Percentiles rank a stretch among this genome's conserved stretches.
These are phyloP conservation scores for Ophiostoma ulmi DNA, from an alignment of 2,329 filamentous ascomycete species.

Conservation along the genomic window DNA sequence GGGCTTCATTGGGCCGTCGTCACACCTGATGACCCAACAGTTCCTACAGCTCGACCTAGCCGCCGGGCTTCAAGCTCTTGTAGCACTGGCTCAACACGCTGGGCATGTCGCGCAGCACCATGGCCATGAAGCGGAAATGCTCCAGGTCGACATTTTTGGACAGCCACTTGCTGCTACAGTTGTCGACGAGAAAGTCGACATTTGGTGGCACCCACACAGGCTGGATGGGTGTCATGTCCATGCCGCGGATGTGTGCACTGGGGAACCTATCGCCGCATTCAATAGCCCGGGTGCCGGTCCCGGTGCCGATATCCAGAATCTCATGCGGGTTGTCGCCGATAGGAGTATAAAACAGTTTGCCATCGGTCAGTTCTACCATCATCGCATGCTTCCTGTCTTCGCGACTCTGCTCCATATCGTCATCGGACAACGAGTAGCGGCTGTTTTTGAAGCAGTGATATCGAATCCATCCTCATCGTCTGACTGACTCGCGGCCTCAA, in stretches of 20 bases:
- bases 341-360: slow-evolving; percentile 40
- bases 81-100: background rate
- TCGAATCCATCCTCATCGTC: slow-evolving; percentile 29
- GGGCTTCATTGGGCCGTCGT: slow-evolving; percentile 40
- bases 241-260: slow-evolving; percentile 38
- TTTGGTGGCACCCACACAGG: slow-evolving; percentile 42
- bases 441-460: slow-evolving; percentile 33
- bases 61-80: slow-evolving; percentile 42
- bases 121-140: slow-evolving; percentile 52
- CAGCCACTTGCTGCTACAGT: slow-evolving; percentile 50
- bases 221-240: slow-evolving; percentile 43
- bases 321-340: slow-evolving; percentile 39
- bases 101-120: slow-evolving; percentile 37
- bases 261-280: slow-evolving; percentile 38
- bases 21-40: slow-evolving; percentile 40
- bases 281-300: slow-evolving; percentile 35
- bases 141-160: slow-evolving; percentile 55
- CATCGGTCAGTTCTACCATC: slow-evolving; percentile 43
- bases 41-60: slow-evolving; percentile 48
- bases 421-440: slow-evolving; percentile 37
- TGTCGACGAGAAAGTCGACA: slow-evolving; percentile 26
- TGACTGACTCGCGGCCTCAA: slow-evolving; percentile 26
- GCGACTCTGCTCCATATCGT: slow-evolving; percentile 42
- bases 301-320: slow-evolving; percentile 48
- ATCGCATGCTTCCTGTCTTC: slow-evolving; percentile 44